Evolutionary conservation across 306 rosid genomes (phyloP).

Genomic region (Adenanthera pavonina): DNA sequence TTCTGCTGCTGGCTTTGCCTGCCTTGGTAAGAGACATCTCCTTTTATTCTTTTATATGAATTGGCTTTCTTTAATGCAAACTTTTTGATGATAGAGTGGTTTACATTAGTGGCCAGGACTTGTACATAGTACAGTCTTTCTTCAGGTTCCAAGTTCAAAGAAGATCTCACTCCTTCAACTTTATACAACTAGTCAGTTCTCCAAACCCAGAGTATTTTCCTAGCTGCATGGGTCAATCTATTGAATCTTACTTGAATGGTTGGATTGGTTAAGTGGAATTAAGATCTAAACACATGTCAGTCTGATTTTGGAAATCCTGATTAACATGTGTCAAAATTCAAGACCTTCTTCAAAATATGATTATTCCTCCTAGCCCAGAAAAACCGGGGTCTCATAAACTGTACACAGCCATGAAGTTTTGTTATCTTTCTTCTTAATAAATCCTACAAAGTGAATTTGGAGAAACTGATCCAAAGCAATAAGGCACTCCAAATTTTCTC

Average conservation of each 20-base stretch:
- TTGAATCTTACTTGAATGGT: conserved; percentile 18
- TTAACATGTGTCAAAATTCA: background rate
- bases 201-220: background rate
- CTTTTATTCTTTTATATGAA: conserved; percentile 1
- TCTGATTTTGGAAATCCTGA: background rate
- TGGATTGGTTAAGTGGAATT: conserved; percentile 10
- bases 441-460: background rate
- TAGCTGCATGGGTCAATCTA: conserved; percentile 18
- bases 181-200: background rate
- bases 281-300: conserved; percentile 2
- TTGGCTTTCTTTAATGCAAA: conserved; percentile 16
- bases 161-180: conserved; percentile 10
- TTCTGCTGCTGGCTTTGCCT: conserved; percentile 97
- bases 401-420: background rate
- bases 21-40: conserved; percentile 68
- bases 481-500: background rate
- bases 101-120: conserved; percentile 32
- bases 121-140: conserved; percentile 10
- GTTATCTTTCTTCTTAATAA: background rate
- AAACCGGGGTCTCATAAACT: background rate
- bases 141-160: conserved; percentile 21
- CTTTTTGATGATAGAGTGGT: conserved; percentile 12
- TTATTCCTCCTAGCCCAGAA: background rate
- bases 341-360: background rate
- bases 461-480: background rate